A percentile compares a stretch with the other conserved stretches of the same genome.
These are phyloP conservation scores for Vachellia pachyceras DNA, from an alignment of 306 rosid genomes.

Conservation along the genomic window DNA sequence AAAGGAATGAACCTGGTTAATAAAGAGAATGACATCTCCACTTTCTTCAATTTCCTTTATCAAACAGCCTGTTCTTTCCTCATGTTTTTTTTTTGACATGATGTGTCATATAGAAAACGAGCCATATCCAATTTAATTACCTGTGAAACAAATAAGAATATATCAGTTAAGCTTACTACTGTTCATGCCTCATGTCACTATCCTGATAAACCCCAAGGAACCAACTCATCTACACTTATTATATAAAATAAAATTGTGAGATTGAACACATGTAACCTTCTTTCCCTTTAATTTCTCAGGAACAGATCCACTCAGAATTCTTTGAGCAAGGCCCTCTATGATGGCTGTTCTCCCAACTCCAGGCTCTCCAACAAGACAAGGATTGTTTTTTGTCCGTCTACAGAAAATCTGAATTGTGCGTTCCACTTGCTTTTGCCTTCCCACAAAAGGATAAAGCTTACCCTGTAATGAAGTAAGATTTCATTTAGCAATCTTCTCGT, in stretches of 20 bases:
- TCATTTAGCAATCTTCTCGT: neutral
- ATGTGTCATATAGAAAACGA: conserved; percentile 62
- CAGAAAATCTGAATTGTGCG: conserved; percentile 64
- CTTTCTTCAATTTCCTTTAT: conserved; percentile 72
- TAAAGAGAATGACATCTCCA: conserved; percentile 67
- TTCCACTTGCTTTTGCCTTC: conserved; percentile 64
- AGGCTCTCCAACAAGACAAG: conserved; percentile 70
- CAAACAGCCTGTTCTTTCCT: conserved; percentile 61
- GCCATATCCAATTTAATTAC: conserved; percentile 68
- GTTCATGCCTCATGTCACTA: neutral
- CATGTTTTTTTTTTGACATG: conserved; percentile 65
- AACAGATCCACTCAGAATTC: conserved; percentile 65
- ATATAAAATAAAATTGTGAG: neutral
- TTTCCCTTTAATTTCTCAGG: conserved; percentile 71
- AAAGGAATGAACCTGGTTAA: conserved; percentile 50
- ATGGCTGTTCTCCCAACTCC: conserved; percentile 79
- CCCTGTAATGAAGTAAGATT: conserved; percentile 11
- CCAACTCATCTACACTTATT: neutral
- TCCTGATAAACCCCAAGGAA: neutral
- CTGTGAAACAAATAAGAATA: conserved; percentile 38
- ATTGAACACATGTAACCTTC: conserved; percentile 48
- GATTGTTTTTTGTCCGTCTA: conserved; percentile 63
- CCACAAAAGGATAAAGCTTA: conserved; percentile 68
- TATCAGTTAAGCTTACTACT: neutral
- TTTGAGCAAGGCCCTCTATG: conserved; percentile 73